A percentile compares a stretch with the other conserved stretches of the same genome.
These are phyloP conservation scores for Leishmania mexicana DNA, from an alignment of 208 protist genomes.

Conservation along the genomic window DNA sequence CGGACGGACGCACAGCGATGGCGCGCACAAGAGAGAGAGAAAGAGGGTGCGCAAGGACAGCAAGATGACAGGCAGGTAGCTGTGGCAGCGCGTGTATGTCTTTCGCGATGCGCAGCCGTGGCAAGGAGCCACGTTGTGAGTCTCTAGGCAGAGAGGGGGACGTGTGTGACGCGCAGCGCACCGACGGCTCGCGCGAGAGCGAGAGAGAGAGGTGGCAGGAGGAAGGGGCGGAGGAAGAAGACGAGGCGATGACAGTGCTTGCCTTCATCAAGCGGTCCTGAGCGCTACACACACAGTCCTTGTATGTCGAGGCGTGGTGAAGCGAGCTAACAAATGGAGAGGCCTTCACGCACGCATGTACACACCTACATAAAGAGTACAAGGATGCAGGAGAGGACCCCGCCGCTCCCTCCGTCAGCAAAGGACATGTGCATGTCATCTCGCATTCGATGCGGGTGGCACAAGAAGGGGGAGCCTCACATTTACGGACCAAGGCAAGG, in stretches of 20 bases:
- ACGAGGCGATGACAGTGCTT: background rate
- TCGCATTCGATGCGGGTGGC: background rate
- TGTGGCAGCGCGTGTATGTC: background rate
- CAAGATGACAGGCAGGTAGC: background rate
- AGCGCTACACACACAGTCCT: background rate
- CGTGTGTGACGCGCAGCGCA: background rate
- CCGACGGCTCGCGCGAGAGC: background rate
- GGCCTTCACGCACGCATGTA: background rate
- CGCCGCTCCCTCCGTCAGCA: background rate
- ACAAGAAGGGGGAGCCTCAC: background rate
- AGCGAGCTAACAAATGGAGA: background rate
- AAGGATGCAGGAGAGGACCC: background rate
- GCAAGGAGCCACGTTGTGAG: background rate
- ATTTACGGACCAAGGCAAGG: background rate
- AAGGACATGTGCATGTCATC: background rate
- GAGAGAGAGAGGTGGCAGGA: background rate
- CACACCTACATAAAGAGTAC: background rate
- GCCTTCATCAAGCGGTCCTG: background rate
- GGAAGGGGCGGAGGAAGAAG: background rate
- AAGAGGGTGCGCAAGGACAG: background rate
- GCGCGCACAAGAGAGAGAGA: background rate
- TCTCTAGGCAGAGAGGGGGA: background rate
- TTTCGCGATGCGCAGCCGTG: background rate
- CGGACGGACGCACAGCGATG: background rate
- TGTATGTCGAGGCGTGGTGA: background rate